Evolutionary conservation across 2,329 filamentous ascomycete species (phyloP).

Genomic region (Nemania serpens): DNA sequence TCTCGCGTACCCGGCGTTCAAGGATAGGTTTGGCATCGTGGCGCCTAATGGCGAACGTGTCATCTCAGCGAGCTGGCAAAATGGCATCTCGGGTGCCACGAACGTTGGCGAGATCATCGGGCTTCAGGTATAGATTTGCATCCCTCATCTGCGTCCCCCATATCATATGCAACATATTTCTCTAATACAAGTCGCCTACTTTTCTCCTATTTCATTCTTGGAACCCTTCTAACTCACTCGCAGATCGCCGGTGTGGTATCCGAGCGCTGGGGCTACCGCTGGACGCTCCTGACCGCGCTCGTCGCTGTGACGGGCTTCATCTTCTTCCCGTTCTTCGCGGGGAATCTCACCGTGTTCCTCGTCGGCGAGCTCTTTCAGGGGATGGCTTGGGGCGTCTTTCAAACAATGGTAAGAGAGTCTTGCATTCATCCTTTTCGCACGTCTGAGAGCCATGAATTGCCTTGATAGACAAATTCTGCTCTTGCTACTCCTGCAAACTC

Average conservation of each 20-base stretch:
- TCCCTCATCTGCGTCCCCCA: constrained; percentile 13
- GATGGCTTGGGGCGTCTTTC: constrained; percentile 45
- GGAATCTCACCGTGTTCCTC: constrained; percentile 43
- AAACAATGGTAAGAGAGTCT: constrained; percentile 31
- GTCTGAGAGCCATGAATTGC: not conserved
- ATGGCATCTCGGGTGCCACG: constrained; percentile 51
- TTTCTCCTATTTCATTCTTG: not conserved
- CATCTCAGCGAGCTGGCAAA: constrained; percentile 53
- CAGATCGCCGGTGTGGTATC: constrained; percentile 49
- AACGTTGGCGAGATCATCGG: constrained; percentile 54
- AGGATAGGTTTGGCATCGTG: constrained; percentile 41
- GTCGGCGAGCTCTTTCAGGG: constrained; percentile 48
- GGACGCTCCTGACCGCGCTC: constrained; percentile 48
- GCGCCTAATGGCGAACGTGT: constrained; percentile 45
- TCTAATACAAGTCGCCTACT: not conserved
- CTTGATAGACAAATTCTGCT: not conserved
- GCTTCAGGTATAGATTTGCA: constrained; percentile 36
- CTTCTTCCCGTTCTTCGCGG: constrained; percentile 48
- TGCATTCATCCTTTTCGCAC: not conserved
- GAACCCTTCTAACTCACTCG: not conserved
- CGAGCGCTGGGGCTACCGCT: constrained; percentile 47
- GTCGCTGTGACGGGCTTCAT: constrained; percentile 46
- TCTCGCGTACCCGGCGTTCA: constrained; percentile 46
- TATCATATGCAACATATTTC: not conserved
- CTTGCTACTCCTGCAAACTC: no score